Conservation (phyloP, 1,284 basidiomycete genomes). For the Apiotrichum porosum region DNA sequence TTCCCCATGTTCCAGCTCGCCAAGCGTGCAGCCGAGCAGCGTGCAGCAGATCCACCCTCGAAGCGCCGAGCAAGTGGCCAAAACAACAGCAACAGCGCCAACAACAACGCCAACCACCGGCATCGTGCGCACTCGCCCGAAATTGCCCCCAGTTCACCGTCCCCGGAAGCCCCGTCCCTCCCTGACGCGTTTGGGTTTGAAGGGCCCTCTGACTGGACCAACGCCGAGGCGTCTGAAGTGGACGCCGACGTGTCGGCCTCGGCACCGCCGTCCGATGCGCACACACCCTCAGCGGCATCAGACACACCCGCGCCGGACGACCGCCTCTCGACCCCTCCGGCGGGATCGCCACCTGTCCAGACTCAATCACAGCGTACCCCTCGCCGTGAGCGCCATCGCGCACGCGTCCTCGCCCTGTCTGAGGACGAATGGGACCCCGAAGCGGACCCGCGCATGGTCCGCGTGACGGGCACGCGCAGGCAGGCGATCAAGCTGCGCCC, state of each 20-base stretch:
- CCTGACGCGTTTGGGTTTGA: too few relatives aligned
- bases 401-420: constrained; percentile 23
- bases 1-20: constrained; percentile 13
- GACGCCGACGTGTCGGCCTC: neutral
- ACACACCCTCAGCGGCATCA: neutral
- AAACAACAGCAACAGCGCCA: neutral
- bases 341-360: neutral
- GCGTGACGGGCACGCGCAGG: constrained; percentile 13
- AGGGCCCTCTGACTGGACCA: too few relatives aligned
- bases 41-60: too few relatives aligned
- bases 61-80: too few relatives aligned
- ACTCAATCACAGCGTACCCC: neutral
- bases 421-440: constrained; percentile 41
- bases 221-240: too few relatives aligned
- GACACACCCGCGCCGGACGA: neutral
- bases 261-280: neutral
- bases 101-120: too few relatives aligned
- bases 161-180: too few relatives aligned
- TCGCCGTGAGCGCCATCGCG: neutral
- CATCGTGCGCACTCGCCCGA: too few relatives aligned
- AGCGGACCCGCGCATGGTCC: constrained; percentile 5
- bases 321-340: neutral
- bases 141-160: too few relatives aligned
- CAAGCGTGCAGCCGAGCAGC: neutral
- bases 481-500: neutral